These are phyloP conservation scores for Scolecobasidium constrictum DNA, from an alignment of 2,329 filamentous ascomycete genomes.

Conservation along the genomic window DNA sequence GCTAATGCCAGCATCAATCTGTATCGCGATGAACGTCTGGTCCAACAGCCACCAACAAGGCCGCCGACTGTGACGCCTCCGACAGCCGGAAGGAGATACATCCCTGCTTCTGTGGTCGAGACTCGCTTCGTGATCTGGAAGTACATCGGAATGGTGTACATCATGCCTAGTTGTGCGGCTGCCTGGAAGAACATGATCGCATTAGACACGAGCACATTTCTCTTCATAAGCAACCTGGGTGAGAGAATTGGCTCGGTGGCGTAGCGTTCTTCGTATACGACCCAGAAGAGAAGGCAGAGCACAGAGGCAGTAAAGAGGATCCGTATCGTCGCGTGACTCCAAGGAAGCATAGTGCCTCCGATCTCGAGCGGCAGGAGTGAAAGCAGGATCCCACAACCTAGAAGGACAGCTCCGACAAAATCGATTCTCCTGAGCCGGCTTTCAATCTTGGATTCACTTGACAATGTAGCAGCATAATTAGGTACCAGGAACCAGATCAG, in stretches of 20 bases:
- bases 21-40: conserved; percentile 41
- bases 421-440: conserved; percentile 43
- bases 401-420: conserved; percentile 43
- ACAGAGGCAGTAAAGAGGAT: conserved; percentile 21
- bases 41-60: conserved; percentile 46
- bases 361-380: conserved; percentile 38
- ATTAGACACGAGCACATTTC: conserved; percentile 44
- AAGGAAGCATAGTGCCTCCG: conserved; percentile 32
- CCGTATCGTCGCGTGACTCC: conserved; percentile 24
- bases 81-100: conserved; percentile 56
- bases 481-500: conserved; percentile 27
- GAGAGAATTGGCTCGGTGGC: conserved; percentile 49
- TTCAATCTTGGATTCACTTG: no score
- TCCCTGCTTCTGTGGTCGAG: conserved; percentile 46
- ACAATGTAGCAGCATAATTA: no score
- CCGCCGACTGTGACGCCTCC: conserved; percentile 56
- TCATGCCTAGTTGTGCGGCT: conserved; percentile 42
- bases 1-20: conserved; percentile 43
- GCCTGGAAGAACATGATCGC: conserved; percentile 42
- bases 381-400: conserved; percentile 31
- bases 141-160: conserved; percentile 42
- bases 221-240: conserved; percentile 39
- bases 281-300: conserved; percentile 17
- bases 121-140: conserved; percentile 52
- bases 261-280: conserved; percentile 27